Evolutionary conservation across 345 rosid species (phyloP).

Genomic region (Dipteronia dyeriana): DNA sequence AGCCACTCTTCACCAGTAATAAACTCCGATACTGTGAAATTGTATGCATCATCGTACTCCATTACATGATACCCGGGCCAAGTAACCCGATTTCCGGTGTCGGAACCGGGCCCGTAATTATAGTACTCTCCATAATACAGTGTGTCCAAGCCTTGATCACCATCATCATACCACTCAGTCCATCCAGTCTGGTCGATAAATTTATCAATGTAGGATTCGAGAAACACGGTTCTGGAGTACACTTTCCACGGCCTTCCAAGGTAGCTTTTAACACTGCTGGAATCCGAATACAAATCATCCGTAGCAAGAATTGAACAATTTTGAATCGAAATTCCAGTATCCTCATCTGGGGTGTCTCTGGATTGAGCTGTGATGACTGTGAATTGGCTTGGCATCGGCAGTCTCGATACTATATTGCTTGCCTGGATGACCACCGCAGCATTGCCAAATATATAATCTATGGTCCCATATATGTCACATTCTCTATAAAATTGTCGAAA

Average conservation of each 20-base stretch:
- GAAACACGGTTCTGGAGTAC: slow-evolving; percentile 56
- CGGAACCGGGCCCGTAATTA: slow-evolving; percentile 82
- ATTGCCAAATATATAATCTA: slow-evolving; percentile 77
- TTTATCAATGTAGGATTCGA: slow-evolving; percentile 68
- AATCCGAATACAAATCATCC: slow-evolving; percentile 41
- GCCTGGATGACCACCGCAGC: slow-evolving; percentile 77
- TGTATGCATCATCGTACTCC: slow-evolving; percentile 62
- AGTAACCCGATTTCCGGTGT: slow-evolving; percentile 50
- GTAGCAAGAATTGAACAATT: slow-evolving; percentile 69
- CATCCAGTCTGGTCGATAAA: slow-evolving; percentile 70
- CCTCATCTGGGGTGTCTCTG: slow-evolving; percentile 54
- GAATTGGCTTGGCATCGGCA: slow-evolving; percentile 71
- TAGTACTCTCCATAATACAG: slow-evolving; percentile 78
- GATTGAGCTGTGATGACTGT: slow-evolving; percentile 79
- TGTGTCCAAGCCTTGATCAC: slow-evolving; percentile 43
- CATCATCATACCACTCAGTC: slow-evolving; percentile 58
- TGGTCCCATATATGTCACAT: slow-evolving; percentile 70
- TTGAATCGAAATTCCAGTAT: slow-evolving; percentile 82
- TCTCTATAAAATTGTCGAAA: slow-evolving; percentile 81
- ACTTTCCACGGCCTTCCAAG: slow-evolving; percentile 82
- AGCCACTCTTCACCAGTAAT: slow-evolving; percentile 76
- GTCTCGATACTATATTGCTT: slow-evolving; percentile 59
- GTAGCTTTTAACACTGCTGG: slow-evolving; percentile 51
- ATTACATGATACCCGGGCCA: slow-evolving; percentile 75
- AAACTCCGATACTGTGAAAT: slow-evolving; percentile 69